Conservation (phyloP, 345 rosid genomes). For the Sisymbrium altissimum region DNA sequence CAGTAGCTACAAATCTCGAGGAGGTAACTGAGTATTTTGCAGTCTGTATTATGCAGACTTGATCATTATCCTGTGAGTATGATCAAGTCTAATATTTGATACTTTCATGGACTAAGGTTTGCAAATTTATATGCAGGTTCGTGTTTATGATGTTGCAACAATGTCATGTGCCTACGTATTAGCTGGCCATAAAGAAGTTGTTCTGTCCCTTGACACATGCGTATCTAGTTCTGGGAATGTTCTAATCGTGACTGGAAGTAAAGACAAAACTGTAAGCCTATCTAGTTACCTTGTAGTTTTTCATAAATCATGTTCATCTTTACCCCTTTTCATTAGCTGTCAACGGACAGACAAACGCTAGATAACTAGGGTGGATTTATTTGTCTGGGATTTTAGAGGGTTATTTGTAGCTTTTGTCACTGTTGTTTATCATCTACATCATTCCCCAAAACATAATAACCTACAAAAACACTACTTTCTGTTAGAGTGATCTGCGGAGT, state of each 20-base stretch:
- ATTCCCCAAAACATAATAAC: neutral
- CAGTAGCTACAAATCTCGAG: constrained; percentile 93
- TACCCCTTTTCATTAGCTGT: constrained; percentile 9
- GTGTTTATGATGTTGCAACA: constrained; percentile 77
- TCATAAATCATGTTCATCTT: neutral
- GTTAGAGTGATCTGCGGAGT: neutral
- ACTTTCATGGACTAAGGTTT: constrained; percentile 7
- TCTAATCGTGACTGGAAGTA: constrained; percentile 81
- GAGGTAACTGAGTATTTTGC: constrained; percentile 47
- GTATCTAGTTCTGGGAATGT: constrained; percentile 56
- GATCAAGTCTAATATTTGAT: constrained; percentile 7
- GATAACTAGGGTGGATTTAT: neutral
- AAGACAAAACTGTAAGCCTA: constrained; percentile 76
- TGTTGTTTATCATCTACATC: neutral
- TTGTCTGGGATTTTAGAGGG: neutral
- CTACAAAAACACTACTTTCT: neutral
- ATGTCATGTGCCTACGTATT: constrained; percentile 94
- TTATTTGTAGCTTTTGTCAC: neutral
- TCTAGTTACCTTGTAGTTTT: constrained; percentile 14
- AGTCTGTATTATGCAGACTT: constrained; percentile 5
- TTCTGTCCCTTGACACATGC: constrained; percentile 81
- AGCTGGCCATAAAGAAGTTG: constrained; percentile 77
- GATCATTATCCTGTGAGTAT: constrained; percentile 11
- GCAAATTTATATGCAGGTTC: constrained; percentile 55
- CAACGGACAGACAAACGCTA: neutral